These are phyloP conservation scores for Coemansia sp. DNA, from an alignment of 192 early-diverging fungal genomes.

Conservation along the genomic window DNA sequence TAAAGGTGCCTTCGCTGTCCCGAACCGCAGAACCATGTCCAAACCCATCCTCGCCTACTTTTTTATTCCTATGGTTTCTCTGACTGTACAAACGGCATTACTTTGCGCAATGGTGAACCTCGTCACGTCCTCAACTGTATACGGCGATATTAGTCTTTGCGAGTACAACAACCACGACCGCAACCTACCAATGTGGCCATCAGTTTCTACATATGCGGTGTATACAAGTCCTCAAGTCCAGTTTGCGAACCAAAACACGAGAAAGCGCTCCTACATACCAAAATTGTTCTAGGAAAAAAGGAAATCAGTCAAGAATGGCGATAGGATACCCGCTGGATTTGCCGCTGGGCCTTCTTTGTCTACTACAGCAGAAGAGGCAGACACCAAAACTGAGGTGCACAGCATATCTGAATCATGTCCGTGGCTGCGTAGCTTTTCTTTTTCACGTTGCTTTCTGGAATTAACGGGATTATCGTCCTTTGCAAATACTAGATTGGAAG, in stretches of 20 bases:
- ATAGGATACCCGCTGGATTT: conserved; percentile 1
- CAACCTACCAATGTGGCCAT: neutral
- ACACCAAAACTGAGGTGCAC: neutral
- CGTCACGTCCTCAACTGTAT: neutral
- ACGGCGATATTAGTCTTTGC: neutral
- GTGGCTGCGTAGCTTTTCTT: neutral
- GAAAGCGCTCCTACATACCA: neutral
- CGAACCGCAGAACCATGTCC: neutral
- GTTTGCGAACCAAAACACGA: neutral
- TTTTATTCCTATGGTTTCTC: neutral
- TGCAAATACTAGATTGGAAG: neutral
- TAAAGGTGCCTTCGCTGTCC: neutral
- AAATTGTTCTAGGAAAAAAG: neutral
- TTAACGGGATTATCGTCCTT: neutral
- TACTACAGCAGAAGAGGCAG: neutral
- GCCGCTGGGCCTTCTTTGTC: neutral
- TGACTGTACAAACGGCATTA: neutral
- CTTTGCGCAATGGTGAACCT: neutral
- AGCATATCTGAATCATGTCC: neutral
- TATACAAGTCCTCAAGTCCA: neutral
- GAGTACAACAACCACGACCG: neutral
- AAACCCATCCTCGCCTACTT: neutral
- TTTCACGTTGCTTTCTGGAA: neutral
- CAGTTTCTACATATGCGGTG: neutral
- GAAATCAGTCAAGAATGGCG: neutral